A percentile compares a stretch with the other conserved stretches of the same genome.
These are phyloP conservation scores for Wickerhamiella sorbophila DNA, from an alignment of 805 yeast species.

Conservation along the genomic window DNA sequence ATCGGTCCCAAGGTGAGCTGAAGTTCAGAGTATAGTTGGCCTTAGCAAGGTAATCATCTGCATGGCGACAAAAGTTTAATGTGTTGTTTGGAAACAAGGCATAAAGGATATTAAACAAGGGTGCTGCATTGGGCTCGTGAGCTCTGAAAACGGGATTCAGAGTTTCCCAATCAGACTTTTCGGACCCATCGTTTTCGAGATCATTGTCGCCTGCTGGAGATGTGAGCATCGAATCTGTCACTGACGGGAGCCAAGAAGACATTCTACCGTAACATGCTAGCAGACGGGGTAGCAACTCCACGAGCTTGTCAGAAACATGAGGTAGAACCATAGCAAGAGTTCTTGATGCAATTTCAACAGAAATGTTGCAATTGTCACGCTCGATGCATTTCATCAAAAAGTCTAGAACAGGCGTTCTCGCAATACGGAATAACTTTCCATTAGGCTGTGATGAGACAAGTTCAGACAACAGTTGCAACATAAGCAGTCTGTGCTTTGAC, in stretches of 20 bases:
- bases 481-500: slow-evolving; percentile 27
- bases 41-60: slow-evolving; percentile 26
- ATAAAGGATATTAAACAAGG: slow-evolving; percentile 37
- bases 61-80: slow-evolving; percentile 30
- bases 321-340: slow-evolving; percentile 34
- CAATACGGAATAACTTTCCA: slow-evolving; percentile 16
- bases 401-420: slow-evolving; percentile 15
- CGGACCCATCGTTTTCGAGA: background rate
- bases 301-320: slow-evolving; percentile 28
- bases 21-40: slow-evolving; percentile 13
- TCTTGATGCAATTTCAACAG: slow-evolving; percentile 28
- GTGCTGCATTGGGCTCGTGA: slow-evolving; percentile 20
- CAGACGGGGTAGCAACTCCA: slow-evolving; percentile 28
- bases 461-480: slow-evolving; percentile 27
- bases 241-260: slow-evolving; percentile 25
- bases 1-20: slow-evolving; percentile 25
- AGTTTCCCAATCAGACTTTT: background rate
- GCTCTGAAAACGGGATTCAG: background rate
- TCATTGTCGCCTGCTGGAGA: background rate
- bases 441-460: slow-evolving; percentile 13
- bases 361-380: slow-evolving; percentile 30
- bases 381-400: slow-evolving; percentile 18
- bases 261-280: slow-evolving; percentile 34
- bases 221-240: background rate
- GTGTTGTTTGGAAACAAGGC: slow-evolving; percentile 44